These are phyloP conservation scores for Trichoderma sp. DNA, from an alignment of 2,329 filamentous ascomycete species.

Conservation along the genomic window DNA sequence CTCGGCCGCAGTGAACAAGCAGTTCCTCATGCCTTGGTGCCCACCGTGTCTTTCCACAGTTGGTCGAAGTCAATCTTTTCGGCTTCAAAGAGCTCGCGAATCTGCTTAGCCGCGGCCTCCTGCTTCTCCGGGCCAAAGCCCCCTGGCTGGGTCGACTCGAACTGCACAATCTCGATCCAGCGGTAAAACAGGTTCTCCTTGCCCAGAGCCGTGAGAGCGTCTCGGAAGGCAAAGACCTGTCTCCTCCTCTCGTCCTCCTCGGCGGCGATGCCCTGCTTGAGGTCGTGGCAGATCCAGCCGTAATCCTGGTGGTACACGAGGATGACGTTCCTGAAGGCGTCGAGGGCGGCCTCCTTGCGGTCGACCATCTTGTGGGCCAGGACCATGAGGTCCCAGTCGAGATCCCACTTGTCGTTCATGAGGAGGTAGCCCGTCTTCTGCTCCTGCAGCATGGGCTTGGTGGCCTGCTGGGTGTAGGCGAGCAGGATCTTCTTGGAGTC, in stretches of 20 bases:
- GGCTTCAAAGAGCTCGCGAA: constrained; percentile 72
- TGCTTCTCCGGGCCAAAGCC: constrained; percentile 78
- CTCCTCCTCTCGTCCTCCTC: constrained; percentile 66
- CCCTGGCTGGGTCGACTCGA: constrained; percentile 75
- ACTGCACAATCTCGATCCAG: constrained; percentile 92
- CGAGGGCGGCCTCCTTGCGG: constrained; percentile 58
- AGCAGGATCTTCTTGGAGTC: constrained; percentile 62
- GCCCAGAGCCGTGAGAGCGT: constrained; percentile 71
- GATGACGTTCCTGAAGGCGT: constrained; percentile 73
- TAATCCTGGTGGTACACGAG: constrained; percentile 67
- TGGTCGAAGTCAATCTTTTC: constrained; percentile 81
- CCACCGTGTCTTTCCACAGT: constrained; percentile 70
- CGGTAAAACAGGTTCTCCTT: constrained; percentile 90
- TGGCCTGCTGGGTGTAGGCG: constrained; percentile 66
- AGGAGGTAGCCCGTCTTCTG: constrained; percentile 87
- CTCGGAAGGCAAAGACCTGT: constrained; percentile 80
- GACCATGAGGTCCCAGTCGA: constrained; percentile 84
- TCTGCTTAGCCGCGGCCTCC: constrained; percentile 69
- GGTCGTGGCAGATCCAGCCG: constrained; percentile 64
- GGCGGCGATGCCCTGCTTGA: constrained; percentile 57
- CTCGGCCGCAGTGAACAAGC: not conserved
- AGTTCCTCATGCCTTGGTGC: constrained; percentile 33
- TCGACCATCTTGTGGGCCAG: constrained; percentile 71
- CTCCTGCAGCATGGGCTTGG: constrained; percentile 65
- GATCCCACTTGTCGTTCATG: constrained; percentile 82